Base-by-base conservation (phyloP, 2,329 filamentous ascomycete genomes). In the Aspergillus viridinutans region DNA sequence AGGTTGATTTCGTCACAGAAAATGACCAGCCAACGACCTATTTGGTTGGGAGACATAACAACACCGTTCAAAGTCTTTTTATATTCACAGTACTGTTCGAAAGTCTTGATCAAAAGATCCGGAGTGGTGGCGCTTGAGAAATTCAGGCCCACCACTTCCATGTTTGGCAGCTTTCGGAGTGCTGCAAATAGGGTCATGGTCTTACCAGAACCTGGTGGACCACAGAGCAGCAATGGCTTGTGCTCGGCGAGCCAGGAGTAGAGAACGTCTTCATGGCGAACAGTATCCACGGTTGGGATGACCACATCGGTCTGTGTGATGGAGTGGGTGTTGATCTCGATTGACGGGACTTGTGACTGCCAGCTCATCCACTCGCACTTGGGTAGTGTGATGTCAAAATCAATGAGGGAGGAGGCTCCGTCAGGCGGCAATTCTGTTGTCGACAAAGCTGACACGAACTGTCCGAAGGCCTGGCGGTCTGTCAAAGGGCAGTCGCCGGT, bases 1-100 rank as follows among this genome's bases (percentile, higher is more conserved):
- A 99, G 82, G 76, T 99, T 99, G 78, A 99, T 99, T 74, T 99
- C 94, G 72, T 99, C 94, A 68, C 94, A 99, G 82, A 99, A 99
- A 61, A 99, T 86, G 49, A 99, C 93, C 40, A 99, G 83, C 94
- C 94, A 99, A 65, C 93, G 88, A 23, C 94, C 94, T 66, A 99
- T 96, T 72, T 99, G 95, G 6, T 89, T 96, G 0, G 94, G 94
- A 25, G 93, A 96, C 63, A 99, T 88, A 68, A 97, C 89, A 21
- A 97, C 92, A 45, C 94, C 94, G 70, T 94, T 97, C 50, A 97
- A 80, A 0, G 94, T 97, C 83, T 99, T 99, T 80, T 93, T 95
- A 79, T 99, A 99, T 76, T 99, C 94, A 76, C 94, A 99, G 75
- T 99, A 97, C 73, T 99, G 95, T 77, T 99, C 94, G 65, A 99